Evolutionary conservation across 805 yeast genomes (phyloP).

Genomic region (Candida oleophila): DNA sequence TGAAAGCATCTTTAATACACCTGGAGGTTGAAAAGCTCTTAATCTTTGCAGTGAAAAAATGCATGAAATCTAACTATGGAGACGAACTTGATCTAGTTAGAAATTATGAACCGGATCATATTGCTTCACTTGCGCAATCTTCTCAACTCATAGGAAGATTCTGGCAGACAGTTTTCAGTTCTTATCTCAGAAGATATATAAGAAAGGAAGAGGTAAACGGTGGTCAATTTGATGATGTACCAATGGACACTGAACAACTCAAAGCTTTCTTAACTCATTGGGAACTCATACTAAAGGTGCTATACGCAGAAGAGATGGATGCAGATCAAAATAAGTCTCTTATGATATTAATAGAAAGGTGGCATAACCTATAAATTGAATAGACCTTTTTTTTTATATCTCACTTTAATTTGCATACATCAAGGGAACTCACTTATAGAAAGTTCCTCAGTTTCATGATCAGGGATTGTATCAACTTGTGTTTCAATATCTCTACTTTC

Average conservation of each 20-base stretch:
- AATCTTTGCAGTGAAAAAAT: conserved; percentile 12
- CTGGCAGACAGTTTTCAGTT: conserved; percentile 59
- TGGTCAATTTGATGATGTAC: conserved; percentile 10
- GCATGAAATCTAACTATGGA: conserved; percentile 56
- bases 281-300: conserved; percentile 41
- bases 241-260: conserved; percentile 19
- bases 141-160: conserved; percentile 42
- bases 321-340: conserved; percentile 28
- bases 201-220: conserved; percentile 6
- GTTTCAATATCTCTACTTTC: neutral
- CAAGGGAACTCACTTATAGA: neutral
- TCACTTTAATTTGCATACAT: neutral
- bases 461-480: neutral
- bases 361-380: conserved; percentile 21
- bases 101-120: conserved; percentile 41
- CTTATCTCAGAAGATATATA: conserved; percentile 32
- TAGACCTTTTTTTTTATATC: no score
- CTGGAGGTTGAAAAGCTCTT: conserved; percentile 1
- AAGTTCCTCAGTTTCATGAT: neutral
- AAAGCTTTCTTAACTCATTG: conserved; percentile 50
- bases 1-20: neutral
- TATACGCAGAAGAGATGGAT: conserved; percentile 38
- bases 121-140: conserved; percentile 41
- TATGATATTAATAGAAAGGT: conserved; percentile 25
- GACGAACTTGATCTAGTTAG: conserved; percentile 50